Evolutionary conservation across 176 grass and related monocot species (phyloP), one percentile per base, ranked within the genome.

Genomic region (Carex kokanica): DNA sequence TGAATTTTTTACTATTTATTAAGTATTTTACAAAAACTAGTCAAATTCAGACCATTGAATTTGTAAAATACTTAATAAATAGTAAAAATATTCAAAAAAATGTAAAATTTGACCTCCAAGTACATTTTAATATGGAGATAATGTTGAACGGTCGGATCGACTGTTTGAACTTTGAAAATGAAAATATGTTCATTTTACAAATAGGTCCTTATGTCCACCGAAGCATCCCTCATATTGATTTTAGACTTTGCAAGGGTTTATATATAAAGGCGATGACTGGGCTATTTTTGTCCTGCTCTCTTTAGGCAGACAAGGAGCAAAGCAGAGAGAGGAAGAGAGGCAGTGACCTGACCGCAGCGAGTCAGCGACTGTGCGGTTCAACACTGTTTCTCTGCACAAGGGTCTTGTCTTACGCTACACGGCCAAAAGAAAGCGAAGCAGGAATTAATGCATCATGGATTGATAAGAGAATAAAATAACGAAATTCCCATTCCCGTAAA

Each of bases 351-450:
- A 77, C 49, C 9, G 49, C n/a, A 77, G 25, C n/a, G n/a, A n/a
- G n/a, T n/a, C n/a, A n/a, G n/a, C 23, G 14, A 24, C 49, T 77
- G 73, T 77, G 73, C 21, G 36, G 14, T 54, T 31, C 43, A 77
- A 77, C 73, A 77, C 49, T 75, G n/a, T 75, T 75, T 77, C 73
- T 77, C 73, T 77, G 73, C 73, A 53, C 47, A 55, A 77, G 47
- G 73, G 73, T 77, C 73, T 77, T 77, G 73, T 77, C 73, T 77
- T 55, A 77, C 72, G 8, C 11, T 29, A 1, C 32, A 74, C 45
- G 14, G 10, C 38, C 40, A 43, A 73, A 73, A 49, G 63, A 34
- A 23, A 40, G 18, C 40, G 18, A 75, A 2, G 43, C 49, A 75
- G 41, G 21, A 75, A 77, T 77, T 77, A 53, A 55, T 32, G 24